These are phyloP conservation scores for Diospyros kaki DNA, from an alignment of 148 eudicot genomes.

Conservation along the genomic window DNA sequence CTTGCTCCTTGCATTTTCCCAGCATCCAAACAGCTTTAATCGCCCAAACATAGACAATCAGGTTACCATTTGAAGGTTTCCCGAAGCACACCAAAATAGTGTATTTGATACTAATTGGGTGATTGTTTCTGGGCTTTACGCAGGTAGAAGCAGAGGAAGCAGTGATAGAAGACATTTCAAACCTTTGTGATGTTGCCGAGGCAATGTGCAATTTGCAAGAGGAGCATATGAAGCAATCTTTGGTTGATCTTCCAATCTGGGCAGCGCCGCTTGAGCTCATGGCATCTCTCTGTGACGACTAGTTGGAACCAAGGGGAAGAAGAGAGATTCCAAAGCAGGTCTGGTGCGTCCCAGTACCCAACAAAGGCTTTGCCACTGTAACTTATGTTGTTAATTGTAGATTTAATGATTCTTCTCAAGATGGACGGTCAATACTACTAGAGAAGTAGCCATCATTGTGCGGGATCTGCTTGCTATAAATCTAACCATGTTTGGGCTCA, in stretches of 20 bases:
- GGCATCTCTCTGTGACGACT: constrained; percentile 35
- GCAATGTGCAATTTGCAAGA: constrained; percentile 49
- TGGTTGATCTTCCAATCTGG: constrained; percentile 61
- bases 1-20: not conserved
- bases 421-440: not conserved
- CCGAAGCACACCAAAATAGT: too few relatives aligned
- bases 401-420: too few relatives aligned
- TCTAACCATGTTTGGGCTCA: not conserved
- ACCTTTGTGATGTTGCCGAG: constrained; percentile 64
- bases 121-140: not conserved
- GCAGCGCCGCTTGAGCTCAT: constrained; percentile 53
- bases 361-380: not conserved
- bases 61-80: not conserved
- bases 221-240: constrained; percentile 31
- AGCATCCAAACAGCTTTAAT: not conserved
- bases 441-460: constrained; percentile 3
- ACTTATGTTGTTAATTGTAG: not conserved
- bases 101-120: not conserved
- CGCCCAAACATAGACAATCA: too few relatives aligned
- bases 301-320: not conserved
- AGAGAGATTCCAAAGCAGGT: not conserved
- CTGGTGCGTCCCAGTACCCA: not conserved
- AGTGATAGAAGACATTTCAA: constrained; percentile 36
- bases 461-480: not conserved
- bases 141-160: constrained; percentile 74